Conservation (phyloP, 2,329 filamentous ascomycete genomes). For the Lachnellula suecica region DNA sequence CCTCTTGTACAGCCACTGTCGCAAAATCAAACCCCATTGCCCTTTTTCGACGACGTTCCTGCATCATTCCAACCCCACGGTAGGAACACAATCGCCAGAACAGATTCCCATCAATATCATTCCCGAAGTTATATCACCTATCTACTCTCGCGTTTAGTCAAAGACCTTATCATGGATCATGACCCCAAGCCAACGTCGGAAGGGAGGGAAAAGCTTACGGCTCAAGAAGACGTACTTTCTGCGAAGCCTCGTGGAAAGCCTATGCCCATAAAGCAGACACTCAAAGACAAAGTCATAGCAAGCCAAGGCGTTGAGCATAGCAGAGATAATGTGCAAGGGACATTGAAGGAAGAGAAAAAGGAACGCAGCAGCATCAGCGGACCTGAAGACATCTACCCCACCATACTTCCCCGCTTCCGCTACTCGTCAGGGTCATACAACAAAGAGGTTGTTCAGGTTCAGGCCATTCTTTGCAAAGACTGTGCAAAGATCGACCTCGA, state of each 20-base stretch:
- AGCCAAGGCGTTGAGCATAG: conserved; percentile 1
- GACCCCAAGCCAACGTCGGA: conserved; percentile 1
- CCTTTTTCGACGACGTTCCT: not conserved
- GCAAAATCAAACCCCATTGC: not conserved
- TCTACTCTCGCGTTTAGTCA: not conserved
- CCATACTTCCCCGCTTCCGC: conserved; percentile 5
- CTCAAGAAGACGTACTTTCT: not conserved
- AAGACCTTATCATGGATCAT: conserved; percentile 1
- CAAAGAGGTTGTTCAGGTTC: not conserved
- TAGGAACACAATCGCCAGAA: conserved; percentile 20
- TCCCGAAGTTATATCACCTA: not conserved
- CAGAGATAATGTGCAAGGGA: conserved; percentile 1
- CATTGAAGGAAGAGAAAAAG: not conserved
- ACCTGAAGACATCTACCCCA: not conserved
- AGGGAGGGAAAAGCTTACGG: not conserved
- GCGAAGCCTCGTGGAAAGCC: conserved; percentile 1
- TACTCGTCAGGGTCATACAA: conserved; percentile 2
- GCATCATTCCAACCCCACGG: not conserved
- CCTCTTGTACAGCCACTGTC: not conserved
- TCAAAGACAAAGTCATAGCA: conserved; percentile 2
- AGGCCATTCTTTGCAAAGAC: not conserved
- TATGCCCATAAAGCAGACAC: not conserved
- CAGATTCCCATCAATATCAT: not conserved
- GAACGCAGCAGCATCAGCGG: not conserved
- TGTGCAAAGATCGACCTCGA: conserved; percentile 7